Percentiles rank a stretch among this genome's conserved stretches.
phyloP scores from a whole-genome alignment of 345 rosid genomes.

The Pelargonium nanum region DNA sequence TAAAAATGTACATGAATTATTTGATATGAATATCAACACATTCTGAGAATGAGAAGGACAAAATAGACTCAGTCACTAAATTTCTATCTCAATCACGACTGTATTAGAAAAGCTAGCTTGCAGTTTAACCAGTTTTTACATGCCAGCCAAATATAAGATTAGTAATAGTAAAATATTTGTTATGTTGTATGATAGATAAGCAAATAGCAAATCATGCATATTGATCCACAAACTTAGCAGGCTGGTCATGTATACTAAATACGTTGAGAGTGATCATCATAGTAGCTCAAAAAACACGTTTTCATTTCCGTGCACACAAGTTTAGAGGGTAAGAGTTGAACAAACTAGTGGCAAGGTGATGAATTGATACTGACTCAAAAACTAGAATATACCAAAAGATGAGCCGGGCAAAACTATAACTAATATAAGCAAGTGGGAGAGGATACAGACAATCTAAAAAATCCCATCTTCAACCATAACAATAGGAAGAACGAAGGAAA shows the following conservation, averaged over 20 bases:
- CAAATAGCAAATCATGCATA: neutral
- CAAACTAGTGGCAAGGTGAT: neutral
- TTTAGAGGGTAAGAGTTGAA: neutral
- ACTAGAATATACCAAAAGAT: neutral
- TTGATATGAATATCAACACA: constrained; percentile 1
- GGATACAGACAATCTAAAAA: neutral
- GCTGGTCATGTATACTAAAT: neutral
- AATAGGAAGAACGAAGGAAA: constrained; percentile 4
- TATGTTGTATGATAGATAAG: neutral
- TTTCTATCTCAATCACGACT: no score
- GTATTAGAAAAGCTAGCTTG: no score
- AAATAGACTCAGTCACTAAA: neutral
- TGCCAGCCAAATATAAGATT: no score
- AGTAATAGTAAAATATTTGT: no score
- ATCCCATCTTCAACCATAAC: neutral
- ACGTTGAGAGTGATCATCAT: no score
- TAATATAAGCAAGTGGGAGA: neutral
- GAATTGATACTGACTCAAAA: neutral
- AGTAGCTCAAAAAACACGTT: neutral
- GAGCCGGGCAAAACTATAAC: neutral
- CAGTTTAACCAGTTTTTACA: no score
- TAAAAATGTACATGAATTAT: neutral
- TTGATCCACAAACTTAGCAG: neutral
- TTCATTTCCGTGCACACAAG: neutral
- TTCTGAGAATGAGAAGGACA: constrained; percentile 1